A percentile compares a stretch with the other conserved stretches of the same genome.
phyloP scores from a whole-genome alignment of 768 basidiomycete genomes.

The Tylopilus vinaceipallidus region DNA sequence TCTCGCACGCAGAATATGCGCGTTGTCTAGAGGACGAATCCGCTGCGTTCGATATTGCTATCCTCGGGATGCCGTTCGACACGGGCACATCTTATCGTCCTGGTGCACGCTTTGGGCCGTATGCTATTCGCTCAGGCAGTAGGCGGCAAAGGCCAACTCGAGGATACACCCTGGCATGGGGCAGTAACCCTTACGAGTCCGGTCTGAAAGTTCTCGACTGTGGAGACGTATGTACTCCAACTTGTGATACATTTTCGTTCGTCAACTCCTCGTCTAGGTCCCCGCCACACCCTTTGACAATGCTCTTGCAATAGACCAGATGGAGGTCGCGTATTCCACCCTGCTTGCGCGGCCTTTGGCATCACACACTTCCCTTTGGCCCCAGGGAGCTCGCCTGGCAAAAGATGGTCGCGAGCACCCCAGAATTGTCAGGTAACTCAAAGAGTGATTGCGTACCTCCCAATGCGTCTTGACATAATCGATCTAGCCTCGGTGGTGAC shows the following conservation, averaged over 20 bases:
- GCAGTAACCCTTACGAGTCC: constrained; percentile 57
- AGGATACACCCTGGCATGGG: constrained; percentile 73
- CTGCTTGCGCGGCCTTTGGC: constrained; percentile 58
- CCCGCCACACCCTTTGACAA: constrained; percentile 83
- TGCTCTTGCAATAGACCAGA: constrained; percentile 78
- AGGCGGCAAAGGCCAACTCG: constrained; percentile 59
- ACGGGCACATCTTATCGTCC: constrained; percentile 53
- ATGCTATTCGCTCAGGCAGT: constrained; percentile 79
- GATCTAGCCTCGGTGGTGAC: constrained; percentile 66
- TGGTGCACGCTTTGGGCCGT: constrained; percentile 86
- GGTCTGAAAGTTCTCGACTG: constrained; percentile 72
- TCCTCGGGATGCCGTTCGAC: constrained; percentile 81
- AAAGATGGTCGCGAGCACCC: constrained; percentile 68
- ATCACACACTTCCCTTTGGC: constrained; percentile 20
- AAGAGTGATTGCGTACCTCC: not conserved
- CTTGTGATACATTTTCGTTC: not conserved
- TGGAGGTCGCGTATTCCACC: constrained; percentile 81
- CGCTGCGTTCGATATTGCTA: constrained; percentile 52
- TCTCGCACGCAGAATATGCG: constrained; percentile 75
- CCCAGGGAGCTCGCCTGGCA: constrained; percentile 36
- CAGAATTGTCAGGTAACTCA: constrained; percentile 63
- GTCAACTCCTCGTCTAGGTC: constrained; percentile 42
- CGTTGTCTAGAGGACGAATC: constrained; percentile 25
- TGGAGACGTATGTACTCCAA: constrained; percentile 57
- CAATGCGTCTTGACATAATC: not conserved